These are phyloP conservation scores for Abelmoschus esculentus DNA, from an alignment of 345 rosid genomes.

Conservation along the genomic window DNA sequence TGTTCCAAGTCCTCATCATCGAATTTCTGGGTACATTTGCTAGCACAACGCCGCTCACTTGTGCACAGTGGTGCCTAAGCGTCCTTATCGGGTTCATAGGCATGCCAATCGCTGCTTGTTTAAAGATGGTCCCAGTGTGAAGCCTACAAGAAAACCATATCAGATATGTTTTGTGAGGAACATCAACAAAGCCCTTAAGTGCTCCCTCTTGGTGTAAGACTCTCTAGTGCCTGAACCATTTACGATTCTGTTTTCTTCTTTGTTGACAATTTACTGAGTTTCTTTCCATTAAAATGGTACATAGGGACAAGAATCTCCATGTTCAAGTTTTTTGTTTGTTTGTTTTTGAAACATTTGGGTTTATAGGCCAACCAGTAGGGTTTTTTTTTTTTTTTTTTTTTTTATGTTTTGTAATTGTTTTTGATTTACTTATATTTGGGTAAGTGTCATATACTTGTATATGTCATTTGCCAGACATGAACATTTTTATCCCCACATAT, in stretches of 20 bases:
- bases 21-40: constrained; percentile 71
- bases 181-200: background rate
- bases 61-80: constrained; percentile 45
- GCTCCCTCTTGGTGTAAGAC: background rate
- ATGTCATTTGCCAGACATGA: too few relatives aligned
- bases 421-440: background rate
- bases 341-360: background rate
- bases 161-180: background rate
- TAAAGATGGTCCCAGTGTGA: constrained; percentile 65
- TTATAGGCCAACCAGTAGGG: background rate
- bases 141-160: background rate
- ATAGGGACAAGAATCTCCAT: background rate
- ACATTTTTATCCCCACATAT: too few relatives aligned
- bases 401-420: background rate
- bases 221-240: too few relatives aligned
- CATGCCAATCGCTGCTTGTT: constrained; percentile 74
- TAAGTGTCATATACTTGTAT: background rate
- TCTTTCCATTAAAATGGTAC: background rate
- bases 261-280: background rate
- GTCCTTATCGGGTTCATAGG: constrained; percentile 58
- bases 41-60: constrained; percentile 46
- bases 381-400: too few relatives aligned
- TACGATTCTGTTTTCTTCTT: too few relatives aligned
- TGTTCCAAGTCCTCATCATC: constrained; percentile 64
- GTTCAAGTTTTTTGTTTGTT: background rate